Percentiles rank a stretch among this genome's conserved stretches.
Conservation (phyloP, 371 early-diverging fungal genomes). For the Mortierella sp. region DNA sequence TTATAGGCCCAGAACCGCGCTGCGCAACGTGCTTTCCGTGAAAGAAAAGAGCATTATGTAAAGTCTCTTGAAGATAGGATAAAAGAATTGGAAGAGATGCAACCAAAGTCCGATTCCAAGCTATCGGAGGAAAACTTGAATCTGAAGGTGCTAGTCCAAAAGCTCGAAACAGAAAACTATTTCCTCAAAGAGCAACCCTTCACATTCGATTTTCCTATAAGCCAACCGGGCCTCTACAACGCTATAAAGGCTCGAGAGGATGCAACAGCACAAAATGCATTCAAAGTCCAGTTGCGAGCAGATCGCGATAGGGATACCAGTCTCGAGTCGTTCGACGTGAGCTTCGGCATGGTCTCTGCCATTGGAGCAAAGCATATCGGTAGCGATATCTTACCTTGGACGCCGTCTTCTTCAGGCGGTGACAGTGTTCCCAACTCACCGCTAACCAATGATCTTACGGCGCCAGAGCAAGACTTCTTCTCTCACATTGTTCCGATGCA, state of each 20-base stretch:
- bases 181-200: constrained; percentile 58
- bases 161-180: constrained; percentile 64
- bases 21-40: constrained; percentile 82
- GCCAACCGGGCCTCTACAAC: constrained; percentile 51
- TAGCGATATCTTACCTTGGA: constrained; percentile 51
- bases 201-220: constrained; percentile 63
- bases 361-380: constrained; percentile 19
- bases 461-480: constrained; percentile 28
- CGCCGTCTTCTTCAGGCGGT: constrained; percentile 57
- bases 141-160: constrained; percentile 61
- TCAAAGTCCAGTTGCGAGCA: no score
- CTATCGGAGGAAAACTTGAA: constrained; percentile 68
- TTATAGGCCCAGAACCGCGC: constrained; percentile 78
- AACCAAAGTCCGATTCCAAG: constrained; percentile 51
- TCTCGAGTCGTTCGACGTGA: background rate
- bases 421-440: constrained; percentile 55
- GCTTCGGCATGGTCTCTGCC: background rate
- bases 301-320: background rate
- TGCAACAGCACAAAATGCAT: constrained; percentile 11
- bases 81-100: constrained; percentile 67
- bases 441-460: constrained; percentile 24
- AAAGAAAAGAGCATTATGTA: constrained; percentile 77
- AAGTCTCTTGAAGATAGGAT: constrained; percentile 73
- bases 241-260: constrained; percentile 16
- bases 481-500: constrained; percentile 25